Percentiles rank a stretch among this genome's conserved stretches.
Evolutionary conservation across 129 eudicot genomes (phyloP).

Genomic region (Mikania micrantha): DNA sequence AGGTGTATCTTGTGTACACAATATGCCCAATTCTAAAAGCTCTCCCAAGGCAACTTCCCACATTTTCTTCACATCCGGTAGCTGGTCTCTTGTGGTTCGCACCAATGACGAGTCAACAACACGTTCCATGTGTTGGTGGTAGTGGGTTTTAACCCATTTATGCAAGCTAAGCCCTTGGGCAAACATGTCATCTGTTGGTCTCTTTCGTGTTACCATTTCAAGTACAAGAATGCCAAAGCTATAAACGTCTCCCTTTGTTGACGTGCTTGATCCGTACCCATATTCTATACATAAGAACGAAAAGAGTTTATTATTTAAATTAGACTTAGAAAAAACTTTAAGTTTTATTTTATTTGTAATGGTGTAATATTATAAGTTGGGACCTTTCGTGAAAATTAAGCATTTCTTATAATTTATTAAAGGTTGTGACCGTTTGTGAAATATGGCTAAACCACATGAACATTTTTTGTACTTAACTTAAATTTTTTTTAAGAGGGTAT

Average conservation of each 20-base stretch:
- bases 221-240: conserved; percentile 55
- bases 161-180: conserved; percentile 43
- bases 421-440: too few relatives aligned
- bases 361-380: too few relatives aligned
- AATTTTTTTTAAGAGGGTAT: too few relatives aligned
- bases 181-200: conserved; percentile 51
- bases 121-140: conserved; percentile 34
- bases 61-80: conserved; percentile 38
- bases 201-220: conserved; percentile 56
- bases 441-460: too few relatives aligned
- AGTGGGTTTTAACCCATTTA: conserved; percentile 38
- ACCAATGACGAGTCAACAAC: conserved; percentile 36
- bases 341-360: too few relatives aligned
- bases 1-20: conserved; percentile 49
- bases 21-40: conserved; percentile 40
- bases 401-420: too few relatives aligned
- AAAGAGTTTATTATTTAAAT: not conserved
- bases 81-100: conserved; percentile 37
- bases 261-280: conserved; percentile 43
- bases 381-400: too few relatives aligned
- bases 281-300: conserved; percentile 33
- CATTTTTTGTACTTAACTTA: too few relatives aligned
- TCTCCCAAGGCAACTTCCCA: conserved; percentile 48
- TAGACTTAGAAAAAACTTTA: not conserved
- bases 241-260: conserved; percentile 53